Conservation (phyloP, 805 yeast genomes). For the Candida jianshihensis region DNA sequence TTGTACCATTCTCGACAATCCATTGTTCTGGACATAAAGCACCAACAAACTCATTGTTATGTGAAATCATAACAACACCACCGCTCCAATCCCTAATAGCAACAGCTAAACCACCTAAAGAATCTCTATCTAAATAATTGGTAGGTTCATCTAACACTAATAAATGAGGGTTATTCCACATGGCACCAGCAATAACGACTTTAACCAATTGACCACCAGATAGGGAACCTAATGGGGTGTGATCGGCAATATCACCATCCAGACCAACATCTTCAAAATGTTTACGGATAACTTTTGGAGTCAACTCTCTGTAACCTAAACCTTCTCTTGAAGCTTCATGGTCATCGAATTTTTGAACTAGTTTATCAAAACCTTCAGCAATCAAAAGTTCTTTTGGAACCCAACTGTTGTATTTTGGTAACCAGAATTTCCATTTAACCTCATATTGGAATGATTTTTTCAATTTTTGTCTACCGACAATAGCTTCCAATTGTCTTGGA, state of each 20-base stretch:
- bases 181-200: conserved; percentile 98
- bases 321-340: conserved; percentile 99
- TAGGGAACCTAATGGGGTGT: conserved; percentile 91
- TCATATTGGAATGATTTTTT: conserved; percentile 97
- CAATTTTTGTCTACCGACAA: conserved; percentile 94
- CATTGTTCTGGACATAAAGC: conserved; percentile 98
- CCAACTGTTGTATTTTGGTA: conserved; percentile 92
- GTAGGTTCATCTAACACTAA: conserved; percentile 63
- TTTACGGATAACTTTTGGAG: conserved; percentile 87
- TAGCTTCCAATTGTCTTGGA: conserved; percentile 82
- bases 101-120: conserved; percentile 93
- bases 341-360: conserved; percentile 95
- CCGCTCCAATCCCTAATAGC: conserved; percentile 98
- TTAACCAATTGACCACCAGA: conserved; percentile 98
- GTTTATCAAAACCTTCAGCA: conserved; percentile 80
- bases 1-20: conserved; percentile 89
- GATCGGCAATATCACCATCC: conserved; percentile 98
- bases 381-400: conserved; percentile 76
- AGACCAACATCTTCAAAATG: conserved; percentile 97
- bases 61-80: conserved; percentile 98
- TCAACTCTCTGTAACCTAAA: conserved; percentile 92
- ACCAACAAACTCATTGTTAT: conserved; percentile 93
- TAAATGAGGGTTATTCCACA: conserved; percentile 99
- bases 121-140: conserved; percentile 21
- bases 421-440: conserved; percentile 86